Conservation (phyloP, 495 filamentous ascomycete genomes). For the Hypomontagnella monticulosa region DNA sequence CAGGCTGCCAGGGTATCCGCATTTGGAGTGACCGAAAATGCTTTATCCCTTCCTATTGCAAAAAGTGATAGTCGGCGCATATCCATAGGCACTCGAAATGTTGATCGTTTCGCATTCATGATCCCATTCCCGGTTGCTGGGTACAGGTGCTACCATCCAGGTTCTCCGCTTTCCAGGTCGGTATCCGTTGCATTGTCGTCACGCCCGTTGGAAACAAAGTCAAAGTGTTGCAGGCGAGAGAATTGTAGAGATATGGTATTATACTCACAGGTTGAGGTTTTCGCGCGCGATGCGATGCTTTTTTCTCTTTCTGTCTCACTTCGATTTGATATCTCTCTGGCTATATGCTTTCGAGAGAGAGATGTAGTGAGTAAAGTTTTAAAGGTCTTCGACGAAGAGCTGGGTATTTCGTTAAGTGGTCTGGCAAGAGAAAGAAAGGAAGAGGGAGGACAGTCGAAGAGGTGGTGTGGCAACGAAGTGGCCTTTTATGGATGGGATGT, state of each 20-base stretch:
- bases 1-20: conserved; percentile 25
- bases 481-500: conserved; percentile 45
- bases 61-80: conserved; percentile 17
- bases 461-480: conserved; percentile 40
- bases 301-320: not conserved
- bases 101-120: conserved; percentile 21
- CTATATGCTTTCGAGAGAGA: conserved; percentile 25
- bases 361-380: conserved; percentile 17
- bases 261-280: conserved; percentile 34
- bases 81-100: conserved; percentile 14
- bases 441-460: conserved; percentile 26
- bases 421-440: conserved; percentile 46
- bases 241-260: conserved; percentile 20
- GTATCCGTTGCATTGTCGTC: conserved; percentile 16
- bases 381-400: conserved; percentile 35
- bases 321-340: conserved; percentile 16
- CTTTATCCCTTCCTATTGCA: conserved; percentile 14
- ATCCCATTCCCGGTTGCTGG: conserved; percentile 29
- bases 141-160: conserved; percentile 15
- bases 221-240: conserved; percentile 6
- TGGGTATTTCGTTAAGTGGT: conserved; percentile 44
- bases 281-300: conserved; percentile 5
- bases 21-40: conserved; percentile 13
- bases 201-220: conserved; percentile 3
- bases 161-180: conserved; percentile 27